Evolutionary conservation across 2,329 filamentous ascomycete species (phyloP).

Genomic region (Thelonectria olida): DNA sequence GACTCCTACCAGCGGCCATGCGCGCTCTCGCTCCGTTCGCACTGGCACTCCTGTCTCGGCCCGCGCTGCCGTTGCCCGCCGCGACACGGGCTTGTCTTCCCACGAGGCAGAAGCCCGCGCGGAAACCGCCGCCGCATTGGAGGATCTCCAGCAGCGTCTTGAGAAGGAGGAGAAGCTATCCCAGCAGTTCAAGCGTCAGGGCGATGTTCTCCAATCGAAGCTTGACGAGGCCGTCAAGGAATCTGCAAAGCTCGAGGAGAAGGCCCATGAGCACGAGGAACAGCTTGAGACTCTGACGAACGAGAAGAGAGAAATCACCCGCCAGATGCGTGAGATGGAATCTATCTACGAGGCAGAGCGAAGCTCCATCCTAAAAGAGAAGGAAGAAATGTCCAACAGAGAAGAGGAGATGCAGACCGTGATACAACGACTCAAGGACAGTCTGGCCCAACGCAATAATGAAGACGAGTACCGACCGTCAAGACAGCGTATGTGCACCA

Average conservation of each 20-base stretch:
- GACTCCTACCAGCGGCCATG: conserved; percentile 49
- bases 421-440: conserved; percentile 92
- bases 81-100: conserved; percentile 57
- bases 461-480: conserved; percentile 67
- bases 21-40: conserved; percentile 73
- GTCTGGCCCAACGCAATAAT: conserved; percentile 74
- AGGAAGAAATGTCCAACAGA: conserved; percentile 83
- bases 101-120: conserved; percentile 79
- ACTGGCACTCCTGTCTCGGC: conserved; percentile 75
- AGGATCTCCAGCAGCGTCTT: conserved; percentile 85
- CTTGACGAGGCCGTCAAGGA: conserved; percentile 87
- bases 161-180: conserved; percentile 81
- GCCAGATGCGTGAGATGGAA: conserved; percentile 91
- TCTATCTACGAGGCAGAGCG: conserved; percentile 92
- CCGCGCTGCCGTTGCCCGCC: conserved; percentile 73
- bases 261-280: conserved; percentile 85
- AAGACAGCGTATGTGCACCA: conserved; percentile 61
- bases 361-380: conserved; percentile 87
- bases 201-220: conserved; percentile 83
- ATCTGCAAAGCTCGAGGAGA: conserved; percentile 87
- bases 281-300: conserved; percentile 82
- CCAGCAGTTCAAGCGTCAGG: conserved; percentile 84
- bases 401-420: conserved; percentile 92
- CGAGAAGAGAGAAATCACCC: conserved; percentile 83
- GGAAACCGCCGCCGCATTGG: conserved; percentile 80